Evolutionary conservation across 2,329 filamentous ascomycete species (phyloP).

Genomic region (Sordariomycetes sp.): DNA sequence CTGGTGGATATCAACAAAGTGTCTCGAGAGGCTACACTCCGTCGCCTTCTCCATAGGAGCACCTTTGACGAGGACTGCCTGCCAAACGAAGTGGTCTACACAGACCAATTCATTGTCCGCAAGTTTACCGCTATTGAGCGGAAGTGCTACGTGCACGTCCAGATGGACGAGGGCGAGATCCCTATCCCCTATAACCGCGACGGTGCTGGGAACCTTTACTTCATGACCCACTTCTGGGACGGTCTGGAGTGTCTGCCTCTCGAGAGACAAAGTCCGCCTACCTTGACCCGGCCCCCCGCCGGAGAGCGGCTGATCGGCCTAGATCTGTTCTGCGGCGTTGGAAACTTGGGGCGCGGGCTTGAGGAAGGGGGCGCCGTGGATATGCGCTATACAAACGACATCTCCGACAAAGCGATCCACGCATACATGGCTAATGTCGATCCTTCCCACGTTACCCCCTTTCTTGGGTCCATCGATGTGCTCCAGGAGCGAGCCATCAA

Average conservation of each 20-base stretch:
- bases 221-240: slow-evolving; percentile 33
- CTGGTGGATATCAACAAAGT: slow-evolving; percentile 27
- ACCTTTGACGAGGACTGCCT: slow-evolving; percentile 24
- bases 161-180: slow-evolving; percentile 31
- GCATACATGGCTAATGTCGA: slow-evolving; percentile 61
- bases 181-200: slow-evolving; percentile 53
- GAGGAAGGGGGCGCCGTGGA: slow-evolving; percentile 59
- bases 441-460: slow-evolving; percentile 36
- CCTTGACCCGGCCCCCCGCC: slow-evolving; percentile 22
- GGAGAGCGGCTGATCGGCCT: slow-evolving; percentile 43
- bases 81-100: slow-evolving; percentile 51
- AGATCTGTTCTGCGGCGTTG: slow-evolving; percentile 69
- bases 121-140: slow-evolving; percentile 31
- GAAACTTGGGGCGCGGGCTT: slow-evolving; percentile 65
- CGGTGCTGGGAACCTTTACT: slow-evolving; percentile 59
- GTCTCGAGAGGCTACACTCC: slow-evolving; percentile 26
- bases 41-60: slow-evolving; percentile 39
- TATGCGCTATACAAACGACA: slow-evolving; percentile 61
- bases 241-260: slow-evolving; percentile 7
- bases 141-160: slow-evolving; percentile 50
- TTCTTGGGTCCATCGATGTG: slow-evolving; percentile 63
- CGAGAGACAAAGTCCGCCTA: slow-evolving; percentile 12
- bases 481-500: slow-evolving; percentile 44
- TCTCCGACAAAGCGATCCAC: slow-evolving; percentile 51
- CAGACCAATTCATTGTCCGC: slow-evolving; percentile 29